Evolutionary conservation across 345 rosid species (phyloP).

Genomic region (Pseudoturritis turrita): DNA sequence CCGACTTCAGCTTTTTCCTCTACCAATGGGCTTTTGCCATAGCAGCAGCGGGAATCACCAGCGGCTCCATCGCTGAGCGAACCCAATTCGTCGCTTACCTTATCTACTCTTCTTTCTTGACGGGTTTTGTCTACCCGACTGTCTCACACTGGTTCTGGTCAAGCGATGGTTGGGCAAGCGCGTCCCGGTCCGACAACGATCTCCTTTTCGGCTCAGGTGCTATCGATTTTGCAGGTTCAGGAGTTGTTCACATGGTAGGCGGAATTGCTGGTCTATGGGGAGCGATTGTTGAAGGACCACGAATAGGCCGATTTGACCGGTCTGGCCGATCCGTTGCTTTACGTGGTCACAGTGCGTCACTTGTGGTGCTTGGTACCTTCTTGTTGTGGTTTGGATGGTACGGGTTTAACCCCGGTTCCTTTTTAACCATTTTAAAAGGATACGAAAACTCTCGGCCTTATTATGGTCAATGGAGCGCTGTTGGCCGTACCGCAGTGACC

Average conservation of each 20-base stretch:
- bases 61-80: constrained; percentile 78
- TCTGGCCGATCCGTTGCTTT: constrained; percentile 42
- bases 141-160: constrained; percentile 89
- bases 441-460: constrained; percentile 27
- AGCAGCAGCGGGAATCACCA: constrained; percentile 74
- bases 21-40: constrained; percentile 86
- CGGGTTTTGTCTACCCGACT: constrained; percentile 67
- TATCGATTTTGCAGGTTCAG: constrained; percentile 82
- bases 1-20: constrained; percentile 61
- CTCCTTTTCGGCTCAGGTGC: constrained; percentile 50
- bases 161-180: constrained; percentile 62
- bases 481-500: constrained; percentile 13
- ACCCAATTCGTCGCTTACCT: constrained; percentile 79
- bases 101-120: constrained; percentile 59
- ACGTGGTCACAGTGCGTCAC: constrained; percentile 66
- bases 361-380: constrained; percentile 73
- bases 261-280: constrained; percentile 84
- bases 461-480: constrained; percentile 27
- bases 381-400: constrained; percentile 68
- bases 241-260: constrained; percentile 82
- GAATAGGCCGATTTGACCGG: constrained; percentile 59
- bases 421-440: constrained; percentile 36
- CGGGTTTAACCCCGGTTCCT: constrained; percentile 47
- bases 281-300: constrained; percentile 62
- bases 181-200: constrained; percentile 25